Evolutionary conservation across 768 basidiomycete species (phyloP).

Genomic region (Leucocoprinus birnbaumii): DNA sequence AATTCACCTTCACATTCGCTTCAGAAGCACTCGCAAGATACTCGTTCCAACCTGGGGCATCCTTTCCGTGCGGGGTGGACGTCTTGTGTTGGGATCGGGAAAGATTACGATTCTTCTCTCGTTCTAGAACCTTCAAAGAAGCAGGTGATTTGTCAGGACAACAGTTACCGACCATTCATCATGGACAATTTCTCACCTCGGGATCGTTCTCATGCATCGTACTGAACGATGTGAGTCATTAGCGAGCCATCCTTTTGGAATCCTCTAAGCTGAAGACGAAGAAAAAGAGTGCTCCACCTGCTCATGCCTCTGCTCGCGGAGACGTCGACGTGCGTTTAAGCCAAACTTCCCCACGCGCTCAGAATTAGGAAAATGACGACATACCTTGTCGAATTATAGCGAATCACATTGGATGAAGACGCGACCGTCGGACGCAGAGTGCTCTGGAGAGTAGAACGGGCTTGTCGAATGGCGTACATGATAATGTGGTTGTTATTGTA

Average conservation of each 20-base stretch:
- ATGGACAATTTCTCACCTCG: slow-evolving; percentile 30
- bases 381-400: slow-evolving; percentile 6
- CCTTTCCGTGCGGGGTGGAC: slow-evolving; percentile 39
- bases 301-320: neutral
- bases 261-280: neutral
- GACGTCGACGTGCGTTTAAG: neutral
- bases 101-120: slow-evolving; percentile 52
- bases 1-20: slow-evolving; percentile 56
- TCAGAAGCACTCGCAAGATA: slow-evolving; percentile 60
- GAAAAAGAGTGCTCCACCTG: slow-evolving; percentile 5
- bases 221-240: slow-evolving; percentile 24
- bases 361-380: neutral
- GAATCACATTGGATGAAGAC: neutral
- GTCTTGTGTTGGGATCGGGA: slow-evolving; percentile 40
- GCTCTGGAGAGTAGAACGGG: neutral
- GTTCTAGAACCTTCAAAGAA: slow-evolving; percentile 40
- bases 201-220: slow-evolving; percentile 62
- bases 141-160: neutral
- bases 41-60: slow-evolving; percentile 76
- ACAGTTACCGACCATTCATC: neutral
- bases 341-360: neutral
- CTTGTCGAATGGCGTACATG: slow-evolving; percentile 3
- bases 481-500: neutral
- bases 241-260: neutral
- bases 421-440: neutral